Evolutionary conservation across 768 basidiomycete genomes (phyloP).

Genomic region (Solioccasus polychromus): DNA sequence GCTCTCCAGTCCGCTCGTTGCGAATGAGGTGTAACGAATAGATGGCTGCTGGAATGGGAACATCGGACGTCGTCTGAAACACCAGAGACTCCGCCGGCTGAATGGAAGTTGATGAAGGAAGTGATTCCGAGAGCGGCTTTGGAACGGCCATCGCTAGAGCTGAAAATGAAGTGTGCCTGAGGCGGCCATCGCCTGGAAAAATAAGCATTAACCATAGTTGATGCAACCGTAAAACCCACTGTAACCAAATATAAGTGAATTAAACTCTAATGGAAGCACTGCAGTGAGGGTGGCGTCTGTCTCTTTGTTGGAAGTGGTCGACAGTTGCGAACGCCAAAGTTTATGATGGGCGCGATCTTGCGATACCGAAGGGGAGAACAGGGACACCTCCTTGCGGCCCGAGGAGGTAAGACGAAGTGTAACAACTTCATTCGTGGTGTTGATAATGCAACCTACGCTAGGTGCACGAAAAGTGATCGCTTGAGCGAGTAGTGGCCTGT

Average conservation of each 20-base stretch:
- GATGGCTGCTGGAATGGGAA: constrained; percentile 45
- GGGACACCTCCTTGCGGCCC: constrained; percentile 18
- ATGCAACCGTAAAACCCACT: constrained; percentile 38
- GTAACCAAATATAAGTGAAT: constrained; percentile 59
- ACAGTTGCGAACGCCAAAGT: constrained; percentile 22
- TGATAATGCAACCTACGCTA: constrained; percentile 6
- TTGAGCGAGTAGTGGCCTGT: constrained; percentile 10
- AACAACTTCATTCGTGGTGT: constrained; percentile 13
- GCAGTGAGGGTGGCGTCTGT: constrained; percentile 30
- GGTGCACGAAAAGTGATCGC: constrained; percentile 10
- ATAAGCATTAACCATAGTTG: background rate
- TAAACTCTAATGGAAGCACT: constrained; percentile 55
- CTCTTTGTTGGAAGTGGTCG: constrained; percentile 2
- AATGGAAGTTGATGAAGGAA: constrained; percentile 2
- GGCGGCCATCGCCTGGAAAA: constrained; percentile 47
- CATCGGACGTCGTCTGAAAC: constrained; percentile 42
- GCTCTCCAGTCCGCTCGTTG: constrained; percentile 58
- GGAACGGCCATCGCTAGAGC: constrained; percentile 25
- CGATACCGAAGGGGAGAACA: constrained; percentile 6
- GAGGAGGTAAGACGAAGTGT: constrained; percentile 19
- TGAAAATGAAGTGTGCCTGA: constrained; percentile 47
- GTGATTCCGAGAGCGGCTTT: background rate
- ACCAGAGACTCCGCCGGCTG: constrained; percentile 3
- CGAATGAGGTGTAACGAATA: constrained; percentile 50
- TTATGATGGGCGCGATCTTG: constrained; percentile 7